Evolutionary conservation across 257 asterid species (phyloP).

Genomic region (Solanum chmielewskii): DNA sequence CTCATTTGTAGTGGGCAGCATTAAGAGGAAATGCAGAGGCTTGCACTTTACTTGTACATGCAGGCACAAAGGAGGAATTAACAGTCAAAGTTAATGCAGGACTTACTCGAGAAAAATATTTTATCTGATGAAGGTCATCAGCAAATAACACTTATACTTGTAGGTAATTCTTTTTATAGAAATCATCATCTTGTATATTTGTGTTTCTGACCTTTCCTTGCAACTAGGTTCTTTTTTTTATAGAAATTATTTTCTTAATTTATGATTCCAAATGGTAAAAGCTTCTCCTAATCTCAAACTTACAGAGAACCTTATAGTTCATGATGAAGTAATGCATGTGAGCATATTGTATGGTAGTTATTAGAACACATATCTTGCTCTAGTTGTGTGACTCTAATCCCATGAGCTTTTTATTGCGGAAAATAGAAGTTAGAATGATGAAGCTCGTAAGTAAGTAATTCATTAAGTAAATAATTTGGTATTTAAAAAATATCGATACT

Average conservation of each 20-base stretch:
- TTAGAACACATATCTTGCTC: neutral
- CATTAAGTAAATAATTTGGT: too few species aligned
- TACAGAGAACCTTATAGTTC: neutral
- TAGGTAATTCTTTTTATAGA: constrained; percentile 41
- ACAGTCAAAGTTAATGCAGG: too few species aligned
- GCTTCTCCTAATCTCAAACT: neutral
- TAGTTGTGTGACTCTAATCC: neutral
- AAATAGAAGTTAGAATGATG: neutral
- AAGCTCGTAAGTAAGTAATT: neutral
- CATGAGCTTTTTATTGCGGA: neutral
- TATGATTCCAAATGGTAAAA: neutral
- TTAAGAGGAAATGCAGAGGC: neutral
- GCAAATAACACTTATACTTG: constrained; percentile 68
- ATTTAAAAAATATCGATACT: too few species aligned
- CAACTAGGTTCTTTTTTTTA: neutral
- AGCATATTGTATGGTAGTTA: neutral
- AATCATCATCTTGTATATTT: neutral
- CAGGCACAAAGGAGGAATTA: too few species aligned
- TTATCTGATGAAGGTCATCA: constrained; percentile 96
- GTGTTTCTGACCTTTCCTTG: neutral
- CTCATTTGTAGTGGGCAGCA: constrained; percentile 98
- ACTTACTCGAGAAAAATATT: constrained; percentile 60
- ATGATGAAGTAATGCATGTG: neutral
- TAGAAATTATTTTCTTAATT: neutral
- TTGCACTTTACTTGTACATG: too few species aligned